Evolutionary conservation across 106 monocot species (phyloP).

Genomic region (Chionographis japonica): DNA sequence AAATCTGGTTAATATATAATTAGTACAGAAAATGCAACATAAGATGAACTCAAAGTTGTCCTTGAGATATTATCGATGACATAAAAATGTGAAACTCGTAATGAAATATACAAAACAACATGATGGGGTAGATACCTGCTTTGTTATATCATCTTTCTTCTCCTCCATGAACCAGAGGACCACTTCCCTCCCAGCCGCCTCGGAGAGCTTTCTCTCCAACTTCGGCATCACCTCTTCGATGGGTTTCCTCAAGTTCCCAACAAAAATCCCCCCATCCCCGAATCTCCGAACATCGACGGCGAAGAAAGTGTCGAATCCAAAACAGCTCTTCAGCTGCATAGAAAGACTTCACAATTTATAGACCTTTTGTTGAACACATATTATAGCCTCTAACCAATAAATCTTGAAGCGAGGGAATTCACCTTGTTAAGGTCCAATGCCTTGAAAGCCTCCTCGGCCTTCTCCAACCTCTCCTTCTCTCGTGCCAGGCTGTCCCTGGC

Average conservation of each 20-base stretch:
- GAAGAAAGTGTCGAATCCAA: conserved; percentile 84
- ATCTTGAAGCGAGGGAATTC: no score
- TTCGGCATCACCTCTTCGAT: conserved; percentile 72
- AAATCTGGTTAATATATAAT: no score
- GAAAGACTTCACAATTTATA: neutral
- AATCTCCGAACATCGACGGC: conserved; percentile 84
- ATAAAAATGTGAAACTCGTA: no score
- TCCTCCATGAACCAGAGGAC: conserved; percentile 90
- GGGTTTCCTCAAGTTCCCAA: conserved; percentile 79
- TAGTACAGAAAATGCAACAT: no score
- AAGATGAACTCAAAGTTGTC: no score
- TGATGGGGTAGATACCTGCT: conserved; percentile 43
- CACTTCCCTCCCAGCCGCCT: conserved; percentile 75
- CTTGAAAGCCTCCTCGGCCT: conserved; percentile 78
- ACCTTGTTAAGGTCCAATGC: conserved; percentile 65
- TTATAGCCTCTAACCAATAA: no score
- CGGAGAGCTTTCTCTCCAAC: conserved; percentile 74
- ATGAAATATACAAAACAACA: neutral
- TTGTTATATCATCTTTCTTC: conserved; percentile 66
- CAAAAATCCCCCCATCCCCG: conserved; percentile 78
- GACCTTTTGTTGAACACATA: no score
- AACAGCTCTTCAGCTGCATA: conserved; percentile 71
- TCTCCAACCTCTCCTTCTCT: conserved; percentile 80
- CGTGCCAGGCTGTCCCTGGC: conserved; percentile 34
- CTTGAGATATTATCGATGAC: no score